A percentile compares a stretch with the other conserved stretches of the same genome.
phyloP scores from a whole-genome alignment of 805 yeast genomes.

The Metschnikowia arizonensis region DNA sequence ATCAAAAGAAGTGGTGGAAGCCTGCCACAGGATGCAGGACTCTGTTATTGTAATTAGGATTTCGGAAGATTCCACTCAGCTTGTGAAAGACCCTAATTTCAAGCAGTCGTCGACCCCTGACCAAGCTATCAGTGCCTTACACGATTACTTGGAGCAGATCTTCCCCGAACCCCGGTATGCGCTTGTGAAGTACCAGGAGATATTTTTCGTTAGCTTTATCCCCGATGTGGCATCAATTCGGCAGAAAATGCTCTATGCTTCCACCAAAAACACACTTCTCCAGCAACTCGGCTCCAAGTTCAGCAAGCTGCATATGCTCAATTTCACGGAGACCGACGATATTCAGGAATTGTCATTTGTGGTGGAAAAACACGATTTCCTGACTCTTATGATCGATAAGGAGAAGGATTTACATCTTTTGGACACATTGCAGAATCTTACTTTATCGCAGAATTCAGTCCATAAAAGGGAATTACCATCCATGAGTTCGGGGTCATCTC shows the following conservation, averaged over 20 bases:
- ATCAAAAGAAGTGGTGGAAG: constrained; percentile 38
- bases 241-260: constrained; percentile 89
- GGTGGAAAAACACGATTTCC: constrained; percentile 19
- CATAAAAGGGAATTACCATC: constrained; percentile 30
- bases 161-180: constrained; percentile 38
- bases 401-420: constrained; percentile 51
- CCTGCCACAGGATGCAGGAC: constrained; percentile 39
- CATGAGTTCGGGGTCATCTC: constrained; percentile 23
- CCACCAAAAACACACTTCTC: constrained; percentile 73
- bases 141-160: constrained; percentile 19
- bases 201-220: constrained; percentile 70
- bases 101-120: constrained; percentile 15
- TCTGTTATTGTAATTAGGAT: constrained; percentile 31
- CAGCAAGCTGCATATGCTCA: constrained; percentile 34
- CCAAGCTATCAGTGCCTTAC: constrained; percentile 20
- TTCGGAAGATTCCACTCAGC: constrained; percentile 30
- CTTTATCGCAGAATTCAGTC: constrained; percentile 21
- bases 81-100: constrained; percentile 28
- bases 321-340: constrained; percentile 58
- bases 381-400: constrained; percentile 52
- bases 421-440: constrained; percentile 30
- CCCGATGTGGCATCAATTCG: constrained; percentile 84
- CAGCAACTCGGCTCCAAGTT: constrained; percentile 69
- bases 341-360: constrained; percentile 47
- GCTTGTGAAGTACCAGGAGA: constrained; percentile 23